A percentile compares a stretch with the other conserved stretches of the same genome.
Conservation (phyloP, 208 protist species). For the Trypanosoma grayi region DNA sequence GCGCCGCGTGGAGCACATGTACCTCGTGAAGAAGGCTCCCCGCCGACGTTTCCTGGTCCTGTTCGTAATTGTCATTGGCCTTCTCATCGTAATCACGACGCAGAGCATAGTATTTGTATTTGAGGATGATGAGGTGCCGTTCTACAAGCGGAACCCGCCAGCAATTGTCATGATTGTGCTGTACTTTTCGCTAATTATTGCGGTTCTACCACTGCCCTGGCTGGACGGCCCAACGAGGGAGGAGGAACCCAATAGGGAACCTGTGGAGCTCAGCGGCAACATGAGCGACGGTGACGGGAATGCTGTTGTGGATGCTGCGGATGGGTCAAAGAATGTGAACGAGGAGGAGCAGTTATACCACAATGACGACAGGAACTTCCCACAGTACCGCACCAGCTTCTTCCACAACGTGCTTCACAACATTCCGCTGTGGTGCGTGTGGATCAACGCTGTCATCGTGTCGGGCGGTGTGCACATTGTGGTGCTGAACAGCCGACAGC, state of each 20-base stretch:
- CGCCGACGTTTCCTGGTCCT: constrained; percentile 35
- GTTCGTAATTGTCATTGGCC: constrained; percentile 29
- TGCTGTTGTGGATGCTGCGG: neutral
- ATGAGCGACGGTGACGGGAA: neutral
- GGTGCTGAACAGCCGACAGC: constrained; percentile 35
- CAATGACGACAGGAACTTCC: constrained; percentile 36
- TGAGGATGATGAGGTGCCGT: constrained; percentile 23
- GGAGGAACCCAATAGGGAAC: neutral
- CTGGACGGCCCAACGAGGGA: neutral
- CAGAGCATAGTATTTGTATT: constrained; percentile 47
- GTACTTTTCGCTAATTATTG: constrained; percentile 27
- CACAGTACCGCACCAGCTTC: constrained; percentile 40
- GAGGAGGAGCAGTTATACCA: neutral
- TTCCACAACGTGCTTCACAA: constrained; percentile 32
- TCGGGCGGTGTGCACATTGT: constrained; percentile 33
- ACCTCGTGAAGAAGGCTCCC: constrained; percentile 31
- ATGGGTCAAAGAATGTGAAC: neutral
- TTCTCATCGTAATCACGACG: constrained; percentile 33
- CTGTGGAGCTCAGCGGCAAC: neutral
- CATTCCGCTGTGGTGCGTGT: constrained; percentile 38
- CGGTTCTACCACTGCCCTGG: constrained; percentile 18
- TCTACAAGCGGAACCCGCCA: constrained; percentile 21
- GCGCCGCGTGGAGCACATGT: constrained; percentile 30
- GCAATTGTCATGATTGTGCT: constrained; percentile 44
- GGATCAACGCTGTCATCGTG: constrained; percentile 36